Percentiles rank a stretch among this genome's conserved stretches.
phyloP scores from a whole-genome alignment of 1,284 basidiomycete genomes.

The Hemileia vastatrix region DNA sequence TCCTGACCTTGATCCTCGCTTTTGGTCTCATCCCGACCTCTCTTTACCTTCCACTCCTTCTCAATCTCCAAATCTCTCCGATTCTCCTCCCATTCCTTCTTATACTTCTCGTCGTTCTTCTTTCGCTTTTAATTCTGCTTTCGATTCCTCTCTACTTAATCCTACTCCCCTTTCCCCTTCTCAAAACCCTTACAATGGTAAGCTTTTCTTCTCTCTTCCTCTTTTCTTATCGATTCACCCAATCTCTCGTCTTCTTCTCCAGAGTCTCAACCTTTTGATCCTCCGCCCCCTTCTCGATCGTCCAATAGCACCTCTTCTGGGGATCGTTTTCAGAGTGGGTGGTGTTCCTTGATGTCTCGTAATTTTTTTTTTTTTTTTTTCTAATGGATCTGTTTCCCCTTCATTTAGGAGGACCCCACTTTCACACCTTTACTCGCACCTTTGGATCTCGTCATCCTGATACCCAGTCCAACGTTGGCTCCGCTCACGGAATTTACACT shows the following conservation, averaged over 20 bases:
- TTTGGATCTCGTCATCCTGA: too few relatives aligned
- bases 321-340: neutral
- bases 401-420: too few relatives aligned
- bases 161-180: neutral
- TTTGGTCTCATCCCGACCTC: neutral
- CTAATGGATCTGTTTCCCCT: too few relatives aligned
- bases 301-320: neutral
- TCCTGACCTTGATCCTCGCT: neutral
- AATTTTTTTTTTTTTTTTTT: too few relatives aligned
- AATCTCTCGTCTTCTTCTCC: neutral
- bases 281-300: neutral
- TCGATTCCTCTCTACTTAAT: neutral
- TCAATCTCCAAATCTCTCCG: neutral
- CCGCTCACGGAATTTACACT: slow-evolving; percentile 2
- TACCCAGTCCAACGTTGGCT: neutral
- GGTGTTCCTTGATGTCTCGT: too few relatives aligned
- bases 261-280: neutral
- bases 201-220: neutral
- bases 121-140: neutral
- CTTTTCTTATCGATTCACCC: slow-evolving; percentile 6
- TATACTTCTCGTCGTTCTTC: too few relatives aligned
- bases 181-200: neutral
- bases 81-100: neutral
- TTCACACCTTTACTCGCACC: too few relatives aligned
- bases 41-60: neutral